Base-by-base conservation (phyloP, 495 filamentous ascomycete genomes). In the Hypoxylon lienhwacheense region DNA sequence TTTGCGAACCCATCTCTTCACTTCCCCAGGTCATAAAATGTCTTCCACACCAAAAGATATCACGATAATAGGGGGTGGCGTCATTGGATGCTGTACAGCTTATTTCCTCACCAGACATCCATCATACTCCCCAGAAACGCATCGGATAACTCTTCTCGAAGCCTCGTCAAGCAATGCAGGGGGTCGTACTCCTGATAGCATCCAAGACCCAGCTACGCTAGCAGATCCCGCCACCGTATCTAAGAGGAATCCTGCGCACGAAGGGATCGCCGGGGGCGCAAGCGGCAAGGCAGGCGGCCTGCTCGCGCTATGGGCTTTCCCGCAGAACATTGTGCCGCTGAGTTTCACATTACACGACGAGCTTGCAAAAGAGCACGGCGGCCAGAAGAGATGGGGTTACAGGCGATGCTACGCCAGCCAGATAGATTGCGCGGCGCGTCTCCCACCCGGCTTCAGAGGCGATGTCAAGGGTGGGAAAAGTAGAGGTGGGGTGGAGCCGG, bases 271-370 rank as follows among this genome's bases (percentile, higher is more conserved):
- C 12, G 88, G 88, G 25, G 90, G 87, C 21, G 90, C 90, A 39
- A 91, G 88, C 36, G 90, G 90, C n/a, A 95, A 95, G 72, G 90
- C 90, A 7, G 90, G 89, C 3, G 90, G 90, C 3, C 74, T 95
- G 16, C 73, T 95, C 16, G 90, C 87, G 7, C 72, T 88, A 33
- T 95, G 90, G 90, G 90, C 90, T 19, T 95, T 93, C 59, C 90
- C 90, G 1, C 75, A 68, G 52, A 84, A 77, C 59, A 83, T 95
- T 52, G 90, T 92, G 2, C 86, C 86, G 4, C 70, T 95, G 37
- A 88, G 84, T 65, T 95, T 85, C 69, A 70, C 74, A 39, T 72
- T 93, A 8, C 90, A 95, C 64, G 80, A 81, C 7, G 80, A 91
- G 56, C 75, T 95, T 4, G 85, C 90, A 8, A 77, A 81, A 22